Evolutionary conservation across 176 grass and related monocot genomes (phyloP), one percentile per base, ranked within the genome.

Genomic region (Paspalum notatum): DNA sequence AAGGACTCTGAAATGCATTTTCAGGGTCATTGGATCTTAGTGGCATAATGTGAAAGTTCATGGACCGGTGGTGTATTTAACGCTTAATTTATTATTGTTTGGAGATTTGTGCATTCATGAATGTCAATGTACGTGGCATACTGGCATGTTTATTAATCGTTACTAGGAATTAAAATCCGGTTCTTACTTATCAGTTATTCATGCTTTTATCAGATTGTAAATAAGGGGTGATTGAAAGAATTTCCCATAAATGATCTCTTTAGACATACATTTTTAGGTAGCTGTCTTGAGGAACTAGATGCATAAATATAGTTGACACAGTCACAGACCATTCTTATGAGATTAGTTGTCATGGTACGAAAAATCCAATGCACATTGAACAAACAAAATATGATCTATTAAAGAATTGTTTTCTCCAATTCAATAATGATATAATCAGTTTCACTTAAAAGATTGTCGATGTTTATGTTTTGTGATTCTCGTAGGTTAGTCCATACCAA

Each of bases 381-480:
- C 66, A 69, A 67, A 68, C 6, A 21, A 69, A 68, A 69, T 46
- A 69, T 69, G 5, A 24, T 71, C 21, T 71, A 49, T 12, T 10
- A 68, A 24, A 68, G 14, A 44, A 12, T 42, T 63, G 27, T 63
- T 63, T 63, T 63, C 27, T 16, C 5, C n/a, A 43, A 69, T 48
- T 48, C 14, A 22, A 49, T 48, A 57, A 16, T 64, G 58, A 27
- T 62, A 13, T 49, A 21, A 49, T 71, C 39, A 26, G 22, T 71
- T 48, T 48, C 68, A 49, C 44, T 47, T 26, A 50, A 71, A 51
- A 14, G 24, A 32, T 18, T 71, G 14, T 47, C 3, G 0, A 24
- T 68, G 67, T 70, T 49, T 26, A 73, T 75, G 71, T 66, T 83
- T 41, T 55, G 61, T 49, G 25, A n/a, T 39, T 42, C 26, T 77